A percentile compares a stretch with the other conserved stretches of the same genome.
These are phyloP conservation scores for Rhynchosporium secalis DNA, from an alignment of 2,329 filamentous ascomycete genomes.

Conservation along the genomic window DNA sequence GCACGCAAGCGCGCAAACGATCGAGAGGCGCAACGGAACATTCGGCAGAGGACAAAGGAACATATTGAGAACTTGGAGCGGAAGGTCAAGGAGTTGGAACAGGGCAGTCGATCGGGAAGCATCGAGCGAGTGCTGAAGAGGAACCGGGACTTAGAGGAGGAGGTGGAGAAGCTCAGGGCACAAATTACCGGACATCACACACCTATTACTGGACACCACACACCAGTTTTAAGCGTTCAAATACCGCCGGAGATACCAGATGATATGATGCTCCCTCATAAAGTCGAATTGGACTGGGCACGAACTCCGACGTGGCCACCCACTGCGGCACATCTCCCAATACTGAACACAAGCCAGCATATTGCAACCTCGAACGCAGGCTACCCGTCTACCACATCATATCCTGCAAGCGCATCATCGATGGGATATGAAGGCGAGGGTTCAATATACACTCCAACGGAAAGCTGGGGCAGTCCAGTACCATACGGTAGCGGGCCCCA, in stretches of 20 bases:
- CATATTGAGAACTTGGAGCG: constrained; percentile 58
- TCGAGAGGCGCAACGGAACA: constrained; percentile 85
- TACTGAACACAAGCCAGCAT: constrained; percentile 16
- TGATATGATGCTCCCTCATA: constrained; percentile 32
- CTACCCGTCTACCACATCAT: constrained; percentile 23
- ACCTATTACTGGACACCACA: constrained; percentile 18
- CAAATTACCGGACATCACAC: constrained; percentile 28
- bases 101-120: constrained; percentile 30
- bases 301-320: constrained; percentile 23
- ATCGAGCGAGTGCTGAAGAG: constrained; percentile 48
- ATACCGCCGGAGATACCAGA: constrained; percentile 27
- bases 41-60: constrained; percentile 80
- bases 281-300: constrained; percentile 32
- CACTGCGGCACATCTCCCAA: constrained; percentile 17
- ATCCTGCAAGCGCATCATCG: constrained; percentile 20
- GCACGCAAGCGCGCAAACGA: constrained; percentile 90
- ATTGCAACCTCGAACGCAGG: constrained; percentile 20
- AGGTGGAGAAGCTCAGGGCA: constrained; percentile 35
- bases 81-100: constrained; percentile 38
- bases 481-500: constrained; percentile 28
- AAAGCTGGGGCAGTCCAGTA: constrained; percentile 32
- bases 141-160: constrained; percentile 37
- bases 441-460: constrained; percentile 28
- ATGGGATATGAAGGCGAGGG: constrained; percentile 28
- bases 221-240: constrained; percentile 10